phyloP scores from a whole-genome alignment of 768 basidiomycete genomes.

The Hypsizygus marmoreus region DNA sequence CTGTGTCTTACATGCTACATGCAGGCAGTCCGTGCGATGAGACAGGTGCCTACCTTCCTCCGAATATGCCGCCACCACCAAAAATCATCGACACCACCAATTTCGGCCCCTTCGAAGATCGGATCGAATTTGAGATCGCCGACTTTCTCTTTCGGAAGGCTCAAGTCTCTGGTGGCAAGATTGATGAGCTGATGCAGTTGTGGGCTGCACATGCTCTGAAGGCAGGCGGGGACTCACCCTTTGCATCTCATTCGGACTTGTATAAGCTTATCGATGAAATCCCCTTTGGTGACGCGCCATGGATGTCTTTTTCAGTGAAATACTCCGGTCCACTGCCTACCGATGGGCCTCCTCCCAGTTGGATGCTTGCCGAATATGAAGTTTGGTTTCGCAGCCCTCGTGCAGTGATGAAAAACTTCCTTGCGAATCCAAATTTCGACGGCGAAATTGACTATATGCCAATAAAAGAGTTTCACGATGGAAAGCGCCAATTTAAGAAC shows the following conservation, averaged over 20 bases:
- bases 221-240: slow-evolving; percentile 30
- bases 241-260: slow-evolving; percentile 29
- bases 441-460: slow-evolving; percentile 34
- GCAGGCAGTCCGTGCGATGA: slow-evolving; percentile 7
- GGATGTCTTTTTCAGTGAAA: slow-evolving; percentile 32
- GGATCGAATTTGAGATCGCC: not conserved
- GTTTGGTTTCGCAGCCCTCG: slow-evolving; percentile 35
- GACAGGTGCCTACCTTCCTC: slow-evolving; percentile 1
- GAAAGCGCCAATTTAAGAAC: slow-evolving; percentile 17
- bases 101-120: slow-evolving; percentile 2
- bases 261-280: slow-evolving; percentile 36
- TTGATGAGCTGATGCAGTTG: slow-evolving; percentile 9
- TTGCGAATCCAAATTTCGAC: slow-evolving; percentile 36
- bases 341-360: slow-evolving; percentile 24
- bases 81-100: not conserved
- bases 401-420: slow-evolving; percentile 24
- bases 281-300: slow-evolving; percentile 34
- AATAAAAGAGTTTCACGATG: slow-evolving; percentile 22
- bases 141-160: slow-evolving; percentile 4
- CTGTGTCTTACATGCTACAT: no score
- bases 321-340: slow-evolving; percentile 25
- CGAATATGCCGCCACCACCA: slow-evolving; percentile 2
- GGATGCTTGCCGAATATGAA: slow-evolving; percentile 31
- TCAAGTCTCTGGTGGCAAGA: not conserved
- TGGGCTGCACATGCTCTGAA: slow-evolving; percentile 8